Evolutionary conservation across 2,329 filamentous ascomycete species (phyloP), one percentile per base, ranked within the genome.

Genomic region (Neofusicoccum kwambonambiense): DNA sequence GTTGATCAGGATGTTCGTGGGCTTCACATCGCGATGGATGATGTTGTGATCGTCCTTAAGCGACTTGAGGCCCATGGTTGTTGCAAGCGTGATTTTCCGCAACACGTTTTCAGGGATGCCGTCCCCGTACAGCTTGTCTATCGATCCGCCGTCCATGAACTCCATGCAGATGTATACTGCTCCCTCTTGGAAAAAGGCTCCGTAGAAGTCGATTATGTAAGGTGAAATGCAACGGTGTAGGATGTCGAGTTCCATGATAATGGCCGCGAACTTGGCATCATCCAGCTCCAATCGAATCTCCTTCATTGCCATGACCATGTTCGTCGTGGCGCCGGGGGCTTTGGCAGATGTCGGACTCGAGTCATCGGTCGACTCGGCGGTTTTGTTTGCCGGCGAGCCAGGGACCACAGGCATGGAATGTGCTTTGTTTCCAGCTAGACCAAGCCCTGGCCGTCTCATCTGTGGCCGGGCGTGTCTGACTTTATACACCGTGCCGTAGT

Each of bases 151-250:
- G 75, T 99, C 93, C 95, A 99, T 99, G 79, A 93, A 97, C 79
- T 99, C 95, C 77, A 99, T 97, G 79, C 95, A 99, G 77, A 99
- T 98, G 78, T 99, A 99, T 1, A 99, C 95, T 0, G 95, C 95
- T 34, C 95, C 94, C 80, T 99, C 95, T 75, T 99, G 95, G 83
- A 97, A 99, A 77, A 99, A 99, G 4, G 95, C 95, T 0, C 95
- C 95, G 76, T 98, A 99, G 73, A 99, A 99, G 75, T 99, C 94
- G 77, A 99, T 95, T 70, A 99, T 98, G 78, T 94, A 97, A 0
- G 95, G 94, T 1, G 93, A 97, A 3, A 95, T 84, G 74, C 95
- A 99, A 71, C 95, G 91, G 79, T 99, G 95, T 2, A 99, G 83
- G 68, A 99, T 94, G 72, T 99, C 92, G 54, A 99, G 83, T 78